phyloP scores from a whole-genome alignment of 352 stramenopile genomes.

The Globisporangium nodosum region DNA sequence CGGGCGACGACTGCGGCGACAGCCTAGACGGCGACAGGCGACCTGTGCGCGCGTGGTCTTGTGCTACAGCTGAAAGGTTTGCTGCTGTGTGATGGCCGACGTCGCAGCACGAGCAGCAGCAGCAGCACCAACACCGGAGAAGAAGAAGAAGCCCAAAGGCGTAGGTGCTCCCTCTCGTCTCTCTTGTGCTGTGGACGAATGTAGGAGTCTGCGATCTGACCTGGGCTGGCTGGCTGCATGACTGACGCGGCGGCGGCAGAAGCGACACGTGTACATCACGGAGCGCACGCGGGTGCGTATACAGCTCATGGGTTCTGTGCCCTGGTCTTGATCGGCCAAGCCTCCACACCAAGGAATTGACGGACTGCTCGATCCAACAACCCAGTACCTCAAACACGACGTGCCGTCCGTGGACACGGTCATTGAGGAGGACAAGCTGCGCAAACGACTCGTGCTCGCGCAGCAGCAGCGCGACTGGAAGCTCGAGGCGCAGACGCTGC shows the following conservation, averaged over 20 bases:
- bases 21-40: no score
- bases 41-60: no score
- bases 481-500: conserved; percentile 45
- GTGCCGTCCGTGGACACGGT: conserved; percentile 66
- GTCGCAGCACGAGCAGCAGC: background rate
- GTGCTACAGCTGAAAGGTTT: background rate
- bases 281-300: conserved; percentile 50
- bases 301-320: background rate
- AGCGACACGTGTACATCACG: conserved; percentile 73
- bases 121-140: background rate
- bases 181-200: no score
- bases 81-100: background rate
- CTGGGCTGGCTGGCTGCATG: background rate
- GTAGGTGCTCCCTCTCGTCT: background rate
- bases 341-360: background rate
- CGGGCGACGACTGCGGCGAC: no score
- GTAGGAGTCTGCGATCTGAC: no score
- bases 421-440: conserved; percentile 66
- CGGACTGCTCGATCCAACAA: background rate
- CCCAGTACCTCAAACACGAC: conserved; percentile 60
- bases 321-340: background rate
- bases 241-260: conserved; percentile 14
- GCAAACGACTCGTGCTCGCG: conserved; percentile 43
- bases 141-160: conserved; percentile 9
- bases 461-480: conserved; percentile 51